These are phyloP conservation scores for Phytophthora melonis DNA, from an alignment of 352 stramenopile species.

Conservation along the genomic window DNA sequence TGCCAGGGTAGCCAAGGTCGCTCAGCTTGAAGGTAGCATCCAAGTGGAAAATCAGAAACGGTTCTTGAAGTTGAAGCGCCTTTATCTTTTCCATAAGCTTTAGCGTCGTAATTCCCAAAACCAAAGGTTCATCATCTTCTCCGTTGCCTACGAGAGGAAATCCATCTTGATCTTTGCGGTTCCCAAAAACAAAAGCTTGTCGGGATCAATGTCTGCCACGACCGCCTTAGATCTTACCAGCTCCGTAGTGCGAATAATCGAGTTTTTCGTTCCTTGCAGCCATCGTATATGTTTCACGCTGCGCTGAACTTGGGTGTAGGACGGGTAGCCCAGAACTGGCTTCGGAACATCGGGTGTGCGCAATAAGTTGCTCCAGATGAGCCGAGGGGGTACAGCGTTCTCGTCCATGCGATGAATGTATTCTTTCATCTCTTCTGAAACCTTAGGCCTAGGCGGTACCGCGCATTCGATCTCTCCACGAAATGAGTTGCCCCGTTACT, in stretches of 20 bases:
- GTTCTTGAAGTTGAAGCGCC: too few relatives aligned
- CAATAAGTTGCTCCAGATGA: background rate
- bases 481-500: background rate
- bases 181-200: background rate
- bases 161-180: background rate
- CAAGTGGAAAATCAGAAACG: too few relatives aligned
- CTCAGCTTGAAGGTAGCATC: too few relatives aligned
- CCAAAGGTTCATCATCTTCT: background rate
- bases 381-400: background rate
- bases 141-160: background rate
- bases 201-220: background rate
- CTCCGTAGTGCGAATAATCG: background rate
- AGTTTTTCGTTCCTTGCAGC: constrained; percentile 1
- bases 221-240: background rate
- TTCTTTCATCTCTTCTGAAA: background rate
- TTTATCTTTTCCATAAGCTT: too few relatives aligned
- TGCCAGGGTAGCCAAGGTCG: too few relatives aligned
- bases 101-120: constrained; percentile 1
- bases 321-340: background rate
- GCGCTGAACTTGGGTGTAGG: background rate
- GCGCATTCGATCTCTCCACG: background rate
- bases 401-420: background rate
- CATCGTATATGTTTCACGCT: background rate
- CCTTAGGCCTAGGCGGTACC: background rate
- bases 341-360: background rate